Conservation (phyloP, 306 rosid species). For the Coriaria nepalensis region DNA sequence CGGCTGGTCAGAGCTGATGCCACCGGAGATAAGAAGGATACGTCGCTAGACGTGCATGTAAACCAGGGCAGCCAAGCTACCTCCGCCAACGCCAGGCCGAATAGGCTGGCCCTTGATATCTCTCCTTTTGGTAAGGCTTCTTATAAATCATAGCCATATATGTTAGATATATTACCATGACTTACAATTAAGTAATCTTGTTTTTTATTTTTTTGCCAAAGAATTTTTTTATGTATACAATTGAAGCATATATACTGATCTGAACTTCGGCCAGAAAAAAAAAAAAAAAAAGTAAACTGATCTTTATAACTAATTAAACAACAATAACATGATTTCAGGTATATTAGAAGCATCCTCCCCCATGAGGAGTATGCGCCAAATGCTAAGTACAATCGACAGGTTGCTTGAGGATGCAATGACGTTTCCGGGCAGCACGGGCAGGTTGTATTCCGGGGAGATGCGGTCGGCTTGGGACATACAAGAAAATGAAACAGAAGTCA, state of each 20-base stretch:
- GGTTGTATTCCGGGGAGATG: constrained; percentile 30
- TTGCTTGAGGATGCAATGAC: constrained; percentile 40
- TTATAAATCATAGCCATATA: too few species aligned
- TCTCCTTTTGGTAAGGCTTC: constrained; percentile 55
- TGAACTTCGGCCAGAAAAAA: not conserved
- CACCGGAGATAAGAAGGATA: constrained; percentile 24
- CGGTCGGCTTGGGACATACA: constrained; percentile 64
- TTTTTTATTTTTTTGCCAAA: not conserved
- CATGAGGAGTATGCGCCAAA: constrained; percentile 67
- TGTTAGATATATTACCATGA: too few species aligned
- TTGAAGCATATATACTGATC: too few species aligned
- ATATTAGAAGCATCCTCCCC: constrained; percentile 62
- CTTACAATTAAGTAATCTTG: not conserved
- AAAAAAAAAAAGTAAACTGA: too few species aligned
- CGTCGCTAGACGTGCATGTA: constrained; percentile 41
- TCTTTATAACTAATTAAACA: not conserved
- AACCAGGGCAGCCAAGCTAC: constrained; percentile 28
- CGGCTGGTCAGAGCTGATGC: constrained; percentile 35
- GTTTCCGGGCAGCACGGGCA: constrained; percentile 28
- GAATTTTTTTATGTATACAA: not conserved
- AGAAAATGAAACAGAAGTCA: constrained; percentile 56
- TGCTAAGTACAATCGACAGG: constrained; percentile 61
- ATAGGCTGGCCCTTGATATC: constrained; percentile 29
- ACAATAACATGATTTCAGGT: constrained; percentile 21
- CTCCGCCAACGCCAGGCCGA: constrained; percentile 34